Percentiles rank a stretch among this genome's conserved stretches.
These are phyloP conservation scores for Marasmius fiardii DNA, from an alignment of 1,284 basidiomycete genomes.

Conservation along the genomic window DNA sequence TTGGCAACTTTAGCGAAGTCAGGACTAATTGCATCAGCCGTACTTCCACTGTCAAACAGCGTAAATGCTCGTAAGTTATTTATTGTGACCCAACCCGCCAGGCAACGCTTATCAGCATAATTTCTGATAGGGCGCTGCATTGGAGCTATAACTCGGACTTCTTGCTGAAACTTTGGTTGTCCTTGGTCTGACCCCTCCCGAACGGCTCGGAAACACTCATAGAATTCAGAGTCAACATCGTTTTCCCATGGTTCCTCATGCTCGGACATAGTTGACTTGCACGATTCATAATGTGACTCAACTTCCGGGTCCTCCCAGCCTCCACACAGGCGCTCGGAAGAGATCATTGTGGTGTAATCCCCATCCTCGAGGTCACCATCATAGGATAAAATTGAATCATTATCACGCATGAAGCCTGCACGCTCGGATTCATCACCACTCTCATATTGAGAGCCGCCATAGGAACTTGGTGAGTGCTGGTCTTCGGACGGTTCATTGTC, in stretches of 20 bases:
- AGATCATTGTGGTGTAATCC: background rate
- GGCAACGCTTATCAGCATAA: constrained; percentile 5
- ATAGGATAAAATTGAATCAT: background rate
- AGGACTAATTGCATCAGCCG: constrained; percentile 10
- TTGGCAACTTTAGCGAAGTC: constrained; percentile 10
- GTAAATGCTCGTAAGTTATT: constrained; percentile 16
- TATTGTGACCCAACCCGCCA: constrained; percentile 9
- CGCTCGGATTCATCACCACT: constrained; percentile 5
- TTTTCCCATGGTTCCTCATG: background rate
- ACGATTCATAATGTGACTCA: background rate
- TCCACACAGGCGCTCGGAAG: background rate
- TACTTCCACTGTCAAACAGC: constrained; percentile 23
- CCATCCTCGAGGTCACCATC: background rate
- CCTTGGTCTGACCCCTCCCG: background rate
- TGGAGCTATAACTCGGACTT: background rate
- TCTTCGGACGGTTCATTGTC: background rate
- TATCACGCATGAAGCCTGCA: constrained; percentile 6
- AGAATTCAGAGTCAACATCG: constrained; percentile 3
- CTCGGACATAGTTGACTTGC: background rate
- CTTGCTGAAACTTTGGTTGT: background rate
- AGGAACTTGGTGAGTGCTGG: constrained; percentile 4
- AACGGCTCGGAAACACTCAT: constrained; percentile 5
- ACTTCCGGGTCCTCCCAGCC: background rate
- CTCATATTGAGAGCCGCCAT: constrained; percentile 11
- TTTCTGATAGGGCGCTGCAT: background rate